Conservation (phyloP, 805 yeast species). For the Cyberlindnera petersonii region DNA sequence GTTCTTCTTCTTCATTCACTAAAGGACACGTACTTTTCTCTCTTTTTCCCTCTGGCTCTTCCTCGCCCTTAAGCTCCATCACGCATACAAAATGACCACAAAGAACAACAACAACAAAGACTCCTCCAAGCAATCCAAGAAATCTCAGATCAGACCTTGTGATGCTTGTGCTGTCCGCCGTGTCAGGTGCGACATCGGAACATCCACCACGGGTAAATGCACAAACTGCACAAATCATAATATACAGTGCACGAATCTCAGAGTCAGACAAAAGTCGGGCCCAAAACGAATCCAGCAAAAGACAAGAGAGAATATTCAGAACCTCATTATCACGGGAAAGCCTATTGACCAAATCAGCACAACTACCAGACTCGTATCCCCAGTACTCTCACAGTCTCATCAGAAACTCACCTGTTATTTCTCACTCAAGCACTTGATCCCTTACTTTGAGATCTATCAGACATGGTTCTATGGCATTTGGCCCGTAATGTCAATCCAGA, state of each 20-base stretch:
- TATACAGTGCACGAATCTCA: constrained; percentile 23
- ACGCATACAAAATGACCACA: too few species aligned
- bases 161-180: constrained; percentile 28
- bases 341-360: too few species aligned
- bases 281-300: constrained; percentile 25
- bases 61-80: too few species aligned
- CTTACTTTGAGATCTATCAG: constrained; percentile 24
- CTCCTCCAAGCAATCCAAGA: constrained; percentile 1
- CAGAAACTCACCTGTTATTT: constrained; percentile 3
- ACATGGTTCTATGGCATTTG: constrained; percentile 28
- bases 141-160: constrained; percentile 21
- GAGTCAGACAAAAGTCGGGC: constrained; percentile 25
- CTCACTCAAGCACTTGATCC: constrained; percentile 21
- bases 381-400: neutral
- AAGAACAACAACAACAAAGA: neutral
- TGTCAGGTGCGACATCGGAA: constrained; percentile 23
- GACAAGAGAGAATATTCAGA: constrained; percentile 20
- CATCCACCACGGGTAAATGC: constrained; percentile 15
- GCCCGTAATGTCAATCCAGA: constrained; percentile 23
- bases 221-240: constrained; percentile 24
- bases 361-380: too few species aligned
- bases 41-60: too few species aligned
- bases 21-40: too few species aligned
- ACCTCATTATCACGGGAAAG: constrained; percentile 5
- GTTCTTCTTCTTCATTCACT: too few species aligned